Percentiles rank a stretch among this genome's conserved stretches.
Evolutionary conservation across 768 basidiomycete species (phyloP).

Genomic region (Auricularia heimuer): DNA sequence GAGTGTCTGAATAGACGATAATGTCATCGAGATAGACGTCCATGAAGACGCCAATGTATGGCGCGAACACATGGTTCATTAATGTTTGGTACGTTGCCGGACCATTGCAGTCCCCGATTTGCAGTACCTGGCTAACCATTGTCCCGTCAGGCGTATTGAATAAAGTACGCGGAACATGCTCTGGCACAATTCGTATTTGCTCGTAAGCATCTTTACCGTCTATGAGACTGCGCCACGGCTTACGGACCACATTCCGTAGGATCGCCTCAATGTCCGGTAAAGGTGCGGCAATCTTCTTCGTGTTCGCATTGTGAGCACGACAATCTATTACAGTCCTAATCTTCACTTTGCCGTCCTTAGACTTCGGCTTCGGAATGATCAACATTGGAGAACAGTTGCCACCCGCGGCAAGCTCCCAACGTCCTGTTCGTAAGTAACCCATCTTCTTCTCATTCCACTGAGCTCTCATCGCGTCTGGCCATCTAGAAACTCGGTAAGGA

Average conservation of each 20-base stretch:
- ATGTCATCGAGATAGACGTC: slow-evolving; percentile 3
- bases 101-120: slow-evolving; percentile 12
- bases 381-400: slow-evolving; percentile 9
- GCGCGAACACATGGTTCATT: no score
- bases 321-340: slow-evolving; percentile 6
- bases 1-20: slow-evolving; percentile 7
- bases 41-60: no score
- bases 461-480: slow-evolving; percentile 24
- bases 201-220: no score
- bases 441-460: slow-evolving; percentile 19
- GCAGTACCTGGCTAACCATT: slow-evolving; percentile 11
- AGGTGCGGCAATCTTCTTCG: slow-evolving; percentile 2
- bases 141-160: slow-evolving; percentile 11
- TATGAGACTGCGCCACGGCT: no score
- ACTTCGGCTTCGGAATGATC: slow-evolving; percentile 4
- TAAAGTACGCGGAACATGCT: slow-evolving; percentile 4
- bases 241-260: no score
- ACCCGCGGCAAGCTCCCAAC: slow-evolving; percentile 7
- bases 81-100: slow-evolving; percentile 12
- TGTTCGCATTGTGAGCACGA: slow-evolving; percentile 7
- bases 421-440: slow-evolving; percentile 6
- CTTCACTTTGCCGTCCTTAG: neutral
- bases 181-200: no score
- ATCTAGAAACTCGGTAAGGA: slow-evolving; percentile 17
- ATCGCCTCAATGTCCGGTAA: slow-evolving; percentile 1